Percentiles rank a stretch among this genome's conserved stretches.
These are phyloP conservation scores for Naematelia encephala DNA, from an alignment of 768 basidiomycete species.

Conservation along the genomic window DNA sequence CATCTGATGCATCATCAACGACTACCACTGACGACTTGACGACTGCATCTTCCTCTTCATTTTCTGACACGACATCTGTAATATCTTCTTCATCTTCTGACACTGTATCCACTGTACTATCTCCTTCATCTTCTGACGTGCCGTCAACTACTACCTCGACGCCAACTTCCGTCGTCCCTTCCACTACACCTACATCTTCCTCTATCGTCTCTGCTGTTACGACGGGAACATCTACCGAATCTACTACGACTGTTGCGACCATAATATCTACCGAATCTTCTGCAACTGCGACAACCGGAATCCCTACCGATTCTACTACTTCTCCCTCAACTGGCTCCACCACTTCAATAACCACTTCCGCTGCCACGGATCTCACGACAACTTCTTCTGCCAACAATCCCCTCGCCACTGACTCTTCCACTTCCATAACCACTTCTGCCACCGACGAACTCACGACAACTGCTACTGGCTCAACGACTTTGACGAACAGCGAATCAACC, in stretches of 20 bases:
- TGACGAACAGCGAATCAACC: too few species aligned
- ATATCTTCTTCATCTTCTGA: neutral
- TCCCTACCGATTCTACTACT: neutral
- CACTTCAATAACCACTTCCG: too few species aligned
- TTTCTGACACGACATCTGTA: neutral
- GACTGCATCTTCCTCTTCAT: neutral
- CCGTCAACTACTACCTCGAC: constrained; percentile 1
- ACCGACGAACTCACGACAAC: too few species aligned
- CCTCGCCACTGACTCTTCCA: too few species aligned
- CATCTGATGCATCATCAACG: neutral
- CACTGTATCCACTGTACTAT: neutral
- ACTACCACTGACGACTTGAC: neutral
- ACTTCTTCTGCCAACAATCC: too few species aligned
- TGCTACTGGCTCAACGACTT: too few species aligned
- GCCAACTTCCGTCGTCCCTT: neutral
- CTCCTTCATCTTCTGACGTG: neutral
- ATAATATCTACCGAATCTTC: neutral
- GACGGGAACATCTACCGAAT: neutral
- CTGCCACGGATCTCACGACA: too few species aligned
- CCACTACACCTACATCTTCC: neutral
- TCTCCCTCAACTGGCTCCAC: neutral
- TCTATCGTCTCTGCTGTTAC: neutral
- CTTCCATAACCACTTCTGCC: too few species aligned
- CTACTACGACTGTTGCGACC: neutral
- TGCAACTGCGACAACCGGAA: neutral